These are phyloP conservation scores for Metschnikowia lochheadii DNA, from an alignment of 805 yeast species.

Conservation along the genomic window DNA sequence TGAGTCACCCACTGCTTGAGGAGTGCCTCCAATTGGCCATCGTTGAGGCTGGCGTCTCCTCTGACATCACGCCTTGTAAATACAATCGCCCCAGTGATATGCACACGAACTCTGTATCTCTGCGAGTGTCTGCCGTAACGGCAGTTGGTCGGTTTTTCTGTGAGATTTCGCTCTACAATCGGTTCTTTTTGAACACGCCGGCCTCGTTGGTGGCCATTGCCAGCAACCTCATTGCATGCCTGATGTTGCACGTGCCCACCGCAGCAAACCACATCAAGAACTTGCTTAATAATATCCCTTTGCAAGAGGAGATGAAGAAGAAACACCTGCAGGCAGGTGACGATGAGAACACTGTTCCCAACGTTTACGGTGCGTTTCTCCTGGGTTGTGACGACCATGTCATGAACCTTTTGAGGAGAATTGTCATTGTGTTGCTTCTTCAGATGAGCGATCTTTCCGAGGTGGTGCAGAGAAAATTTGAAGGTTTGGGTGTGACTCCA, in stretches of 20 bases:
- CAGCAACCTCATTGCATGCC: constrained; percentile 50
- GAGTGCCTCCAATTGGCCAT: constrained; percentile 46
- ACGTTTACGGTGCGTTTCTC: constrained; percentile 44
- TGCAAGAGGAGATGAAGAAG: not conserved
- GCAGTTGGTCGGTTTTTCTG: constrained; percentile 53
- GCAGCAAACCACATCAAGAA: constrained; percentile 24
- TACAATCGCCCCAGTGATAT: constrained; percentile 19
- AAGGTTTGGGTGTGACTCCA: constrained; percentile 50
- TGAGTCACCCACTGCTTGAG: constrained; percentile 48
- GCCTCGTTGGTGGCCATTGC: constrained; percentile 46
- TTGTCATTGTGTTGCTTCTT: constrained; percentile 41
- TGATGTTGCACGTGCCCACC: constrained; percentile 46
- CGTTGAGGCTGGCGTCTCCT: constrained; percentile 28
- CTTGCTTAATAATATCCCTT: constrained; percentile 7
- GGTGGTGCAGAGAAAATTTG: constrained; percentile 48
- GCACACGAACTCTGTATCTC: constrained; percentile 14
- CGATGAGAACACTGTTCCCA: constrained; percentile 41
- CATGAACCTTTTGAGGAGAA: constrained; percentile 35
- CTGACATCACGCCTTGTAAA: constrained; percentile 22
- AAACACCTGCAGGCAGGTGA: constrained; percentile 23
- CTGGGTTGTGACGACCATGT: constrained; percentile 42
- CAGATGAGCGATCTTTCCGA: constrained; percentile 47
- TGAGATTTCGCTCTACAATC: constrained; percentile 50
- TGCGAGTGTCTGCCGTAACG: constrained; percentile 47
- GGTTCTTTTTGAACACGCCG: constrained; percentile 43